Conservation (phyloP, 306 rosid genomes). For the Vigna mungo region DNA sequence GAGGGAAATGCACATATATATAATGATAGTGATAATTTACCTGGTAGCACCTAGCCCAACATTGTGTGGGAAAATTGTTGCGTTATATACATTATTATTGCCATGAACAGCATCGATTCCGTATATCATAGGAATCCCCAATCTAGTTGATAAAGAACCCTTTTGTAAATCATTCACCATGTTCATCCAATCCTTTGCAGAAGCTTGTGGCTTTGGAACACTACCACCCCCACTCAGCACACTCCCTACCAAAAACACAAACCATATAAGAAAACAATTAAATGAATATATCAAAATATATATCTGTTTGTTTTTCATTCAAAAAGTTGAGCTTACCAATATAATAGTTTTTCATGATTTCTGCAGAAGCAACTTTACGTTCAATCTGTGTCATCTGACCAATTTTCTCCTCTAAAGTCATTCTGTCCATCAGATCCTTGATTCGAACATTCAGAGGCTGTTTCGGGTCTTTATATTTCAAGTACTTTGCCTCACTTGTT, state of each 20-base stretch:
- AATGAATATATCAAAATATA: too few species aligned
- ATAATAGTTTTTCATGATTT: conserved; percentile 42
- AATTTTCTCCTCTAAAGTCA: conserved; percentile 51
- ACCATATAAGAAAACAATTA: neutral
- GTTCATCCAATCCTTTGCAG: conserved; percentile 70
- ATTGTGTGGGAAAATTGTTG: conserved; percentile 92
- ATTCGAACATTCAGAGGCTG: conserved; percentile 46
- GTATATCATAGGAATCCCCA: conserved; percentile 77
- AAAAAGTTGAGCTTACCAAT: conserved; percentile 37
- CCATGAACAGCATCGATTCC: conserved; percentile 78
- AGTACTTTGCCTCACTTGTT: conserved; percentile 28
- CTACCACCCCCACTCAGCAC: conserved; percentile 72
- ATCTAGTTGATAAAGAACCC: conserved; percentile 62
- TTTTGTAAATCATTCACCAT: conserved; percentile 71
- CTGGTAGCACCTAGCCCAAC: conserved; percentile 94
- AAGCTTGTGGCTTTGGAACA: conserved; percentile 57
- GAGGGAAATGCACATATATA: too few species aligned
- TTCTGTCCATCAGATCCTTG: conserved; percentile 42
- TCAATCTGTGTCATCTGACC: conserved; percentile 54
- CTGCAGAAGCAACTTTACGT: conserved; percentile 38
- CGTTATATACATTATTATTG: conserved; percentile 83
- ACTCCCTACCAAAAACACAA: conserved; percentile 54
- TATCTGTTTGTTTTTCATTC: neutral
- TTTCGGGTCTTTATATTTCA: conserved; percentile 52
- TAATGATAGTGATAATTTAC: conserved; percentile 47